A percentile compares a stretch with the other conserved stretches of the same genome.
Conservation (phyloP, 352 stramenopile genomes). For the Thalassiosira exigua region DNA sequence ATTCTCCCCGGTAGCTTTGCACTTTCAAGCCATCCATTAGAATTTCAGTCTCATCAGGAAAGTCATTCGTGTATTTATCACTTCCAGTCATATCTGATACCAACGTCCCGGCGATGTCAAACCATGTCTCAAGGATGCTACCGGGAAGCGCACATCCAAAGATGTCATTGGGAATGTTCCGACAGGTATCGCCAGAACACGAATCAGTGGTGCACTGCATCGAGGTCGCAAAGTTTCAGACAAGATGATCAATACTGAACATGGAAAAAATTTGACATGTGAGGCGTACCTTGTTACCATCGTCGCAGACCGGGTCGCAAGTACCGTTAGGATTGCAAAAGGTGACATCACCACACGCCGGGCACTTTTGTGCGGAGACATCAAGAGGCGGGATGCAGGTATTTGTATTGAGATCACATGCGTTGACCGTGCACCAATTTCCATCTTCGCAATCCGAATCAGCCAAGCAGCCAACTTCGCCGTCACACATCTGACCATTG, state of each 20-base stretch:
- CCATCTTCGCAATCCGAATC: neutral
- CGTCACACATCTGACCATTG: conserved; percentile 15
- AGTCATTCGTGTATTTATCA: neutral
- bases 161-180: conserved; percentile 1
- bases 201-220: conserved; percentile 3
- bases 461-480: conserved; percentile 4
- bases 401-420: neutral
- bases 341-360: neutral
- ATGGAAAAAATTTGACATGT: too few relatives aligned
- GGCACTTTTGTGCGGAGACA: neutral
- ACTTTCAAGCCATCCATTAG: neutral
- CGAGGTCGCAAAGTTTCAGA: too few relatives aligned
- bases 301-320: conserved; percentile 1
- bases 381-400: neutral
- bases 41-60: conserved; percentile 3
- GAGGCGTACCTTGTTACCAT: too few relatives aligned
- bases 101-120: neutral
- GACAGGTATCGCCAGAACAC: neutral
- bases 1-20: neutral
- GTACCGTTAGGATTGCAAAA: conserved; percentile 8
- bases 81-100: neutral
- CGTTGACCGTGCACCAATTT: neutral
- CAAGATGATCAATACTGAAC: too few relatives aligned
- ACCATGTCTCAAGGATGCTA: neutral
- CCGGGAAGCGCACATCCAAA: conserved; percentile 2